Percentiles rank a stretch among this genome's conserved stretches.
These are phyloP conservation scores for Oemleria cerasiformis DNA, from an alignment of 306 rosid genomes.

Conservation along the genomic window DNA sequence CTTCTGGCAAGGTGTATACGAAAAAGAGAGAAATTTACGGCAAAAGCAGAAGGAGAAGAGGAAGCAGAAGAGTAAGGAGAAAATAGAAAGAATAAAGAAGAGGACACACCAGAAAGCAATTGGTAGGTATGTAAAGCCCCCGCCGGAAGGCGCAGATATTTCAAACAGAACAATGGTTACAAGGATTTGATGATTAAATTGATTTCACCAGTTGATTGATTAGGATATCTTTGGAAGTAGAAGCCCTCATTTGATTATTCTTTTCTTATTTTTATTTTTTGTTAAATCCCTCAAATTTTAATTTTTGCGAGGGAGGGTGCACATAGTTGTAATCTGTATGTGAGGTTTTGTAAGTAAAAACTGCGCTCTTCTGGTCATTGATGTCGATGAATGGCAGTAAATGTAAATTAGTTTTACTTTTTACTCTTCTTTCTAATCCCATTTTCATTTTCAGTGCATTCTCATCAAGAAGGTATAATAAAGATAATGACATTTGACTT, in stretches of 20 bases:
- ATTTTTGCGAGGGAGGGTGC: slow-evolving; percentile 38
- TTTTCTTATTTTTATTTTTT: slow-evolving; percentile 19
- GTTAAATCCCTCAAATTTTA: slow-evolving; percentile 20
- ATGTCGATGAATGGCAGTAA: slow-evolving; percentile 33
- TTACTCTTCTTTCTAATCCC: background rate
- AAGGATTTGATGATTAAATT: slow-evolving; percentile 20
- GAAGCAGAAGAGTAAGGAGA: slow-evolving; percentile 79
- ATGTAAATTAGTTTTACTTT: slow-evolving; percentile 42
- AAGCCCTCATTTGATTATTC: slow-evolving; percentile 38
- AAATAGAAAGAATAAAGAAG: slow-evolving; percentile 58
- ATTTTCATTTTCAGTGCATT: background rate
- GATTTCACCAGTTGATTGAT: slow-evolving; percentile 13
- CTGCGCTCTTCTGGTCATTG: slow-evolving; percentile 41
- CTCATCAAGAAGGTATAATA: background rate
- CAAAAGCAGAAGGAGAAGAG: slow-evolving; percentile 68
- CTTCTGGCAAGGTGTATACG: slow-evolving; percentile 81
- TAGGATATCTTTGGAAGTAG: slow-evolving; percentile 21
- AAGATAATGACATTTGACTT: background rate
- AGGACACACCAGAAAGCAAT: slow-evolving; percentile 78
- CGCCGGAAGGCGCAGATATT: slow-evolving; percentile 52
- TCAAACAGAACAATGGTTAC: slow-evolving; percentile 46
- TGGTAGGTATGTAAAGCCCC: slow-evolving; percentile 89
- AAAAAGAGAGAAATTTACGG: slow-evolving; percentile 68
- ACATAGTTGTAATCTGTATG: slow-evolving; percentile 24
- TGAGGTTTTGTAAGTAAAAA: slow-evolving; percentile 36